phyloP scores from a whole-genome alignment of 257 asterid species.

The Solanum bukasovii region DNA sequence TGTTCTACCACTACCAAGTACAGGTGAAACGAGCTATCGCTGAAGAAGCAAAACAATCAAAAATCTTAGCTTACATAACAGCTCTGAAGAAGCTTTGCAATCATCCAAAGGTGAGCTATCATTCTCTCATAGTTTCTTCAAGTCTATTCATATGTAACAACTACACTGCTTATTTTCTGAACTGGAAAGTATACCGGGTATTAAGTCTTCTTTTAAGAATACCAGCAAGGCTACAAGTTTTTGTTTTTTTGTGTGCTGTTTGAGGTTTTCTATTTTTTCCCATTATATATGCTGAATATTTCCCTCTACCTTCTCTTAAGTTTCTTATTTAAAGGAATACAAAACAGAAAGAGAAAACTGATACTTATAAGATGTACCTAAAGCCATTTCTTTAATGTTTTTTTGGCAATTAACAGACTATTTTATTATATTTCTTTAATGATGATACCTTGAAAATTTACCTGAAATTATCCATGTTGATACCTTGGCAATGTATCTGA shows the following conservation, averaged over 20 bases:
- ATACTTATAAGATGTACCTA: background rate
- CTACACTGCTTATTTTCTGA: background rate
- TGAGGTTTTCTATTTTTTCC: background rate
- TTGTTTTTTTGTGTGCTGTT: background rate
- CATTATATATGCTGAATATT: background rate
- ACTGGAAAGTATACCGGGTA: background rate
- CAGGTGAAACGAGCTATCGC: conserved; percentile 89
- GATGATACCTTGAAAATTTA: background rate
- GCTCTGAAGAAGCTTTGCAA: conserved; percentile 97
- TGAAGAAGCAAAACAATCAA: conserved; percentile 68
- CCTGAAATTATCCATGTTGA: background rate
- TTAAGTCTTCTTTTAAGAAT: background rate
- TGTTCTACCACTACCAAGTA: conserved; percentile 8
- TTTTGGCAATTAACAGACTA: too few species aligned
- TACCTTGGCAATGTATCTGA: background rate
- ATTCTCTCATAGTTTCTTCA: background rate
- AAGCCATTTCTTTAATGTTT: background rate
- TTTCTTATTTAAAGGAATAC: background rate
- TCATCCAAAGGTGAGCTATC: conserved; percentile 80
- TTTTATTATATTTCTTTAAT: background rate
- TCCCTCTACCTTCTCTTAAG: background rate
- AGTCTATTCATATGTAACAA: background rate
- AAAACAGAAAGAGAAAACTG: background rate
- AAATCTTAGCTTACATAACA: conserved; percentile 88
- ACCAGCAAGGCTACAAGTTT: background rate